A percentile compares a stretch with the other conserved stretches of the same genome.
These are phyloP conservation scores for Leucosporidium creatinivorum DNA, from an alignment of 768 basidiomycete genomes.

Conservation along the genomic window DNA sequence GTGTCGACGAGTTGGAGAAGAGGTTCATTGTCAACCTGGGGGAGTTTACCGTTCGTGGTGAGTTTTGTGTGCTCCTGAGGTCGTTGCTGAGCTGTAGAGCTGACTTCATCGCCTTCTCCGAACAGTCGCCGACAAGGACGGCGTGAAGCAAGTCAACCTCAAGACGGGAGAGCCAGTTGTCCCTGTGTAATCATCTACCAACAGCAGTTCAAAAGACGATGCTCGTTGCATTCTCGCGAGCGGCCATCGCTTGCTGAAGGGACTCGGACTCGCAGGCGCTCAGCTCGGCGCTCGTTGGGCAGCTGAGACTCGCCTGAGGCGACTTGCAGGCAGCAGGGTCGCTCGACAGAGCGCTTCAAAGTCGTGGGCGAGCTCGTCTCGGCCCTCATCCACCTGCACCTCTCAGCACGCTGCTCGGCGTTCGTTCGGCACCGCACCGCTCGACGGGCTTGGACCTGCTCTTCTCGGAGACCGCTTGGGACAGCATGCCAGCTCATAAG, in stretches of 20 bases:
- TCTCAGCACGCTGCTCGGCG: too few relatives aligned
- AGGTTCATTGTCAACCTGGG: slow-evolving; percentile 50
- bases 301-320: neutral
- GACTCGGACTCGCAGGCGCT: neutral
- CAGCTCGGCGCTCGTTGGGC: neutral
- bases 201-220: too few relatives aligned
- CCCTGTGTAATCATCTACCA: neutral
- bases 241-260: too few relatives aligned
- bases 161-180: neutral
- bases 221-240: too few relatives aligned
- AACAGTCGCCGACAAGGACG: slow-evolving; percentile 30
- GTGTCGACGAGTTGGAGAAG: slow-evolving; percentile 80
- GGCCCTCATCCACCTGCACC: too few relatives aligned
- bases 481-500: too few relatives aligned
- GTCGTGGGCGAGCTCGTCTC: too few relatives aligned
- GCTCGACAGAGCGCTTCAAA: too few relatives aligned
- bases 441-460: too few relatives aligned
- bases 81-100: slow-evolving; percentile 19
- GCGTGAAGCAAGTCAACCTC: slow-evolving; percentile 29
- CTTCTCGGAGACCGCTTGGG: too few relatives aligned
- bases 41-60: neutral
- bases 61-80: neutral
- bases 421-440: too few relatives aligned
- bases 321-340: neutral
- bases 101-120: slow-evolving; percentile 10